Conservation (phyloP, 306 rosid genomes). For the Inga oerstediana region DNA sequence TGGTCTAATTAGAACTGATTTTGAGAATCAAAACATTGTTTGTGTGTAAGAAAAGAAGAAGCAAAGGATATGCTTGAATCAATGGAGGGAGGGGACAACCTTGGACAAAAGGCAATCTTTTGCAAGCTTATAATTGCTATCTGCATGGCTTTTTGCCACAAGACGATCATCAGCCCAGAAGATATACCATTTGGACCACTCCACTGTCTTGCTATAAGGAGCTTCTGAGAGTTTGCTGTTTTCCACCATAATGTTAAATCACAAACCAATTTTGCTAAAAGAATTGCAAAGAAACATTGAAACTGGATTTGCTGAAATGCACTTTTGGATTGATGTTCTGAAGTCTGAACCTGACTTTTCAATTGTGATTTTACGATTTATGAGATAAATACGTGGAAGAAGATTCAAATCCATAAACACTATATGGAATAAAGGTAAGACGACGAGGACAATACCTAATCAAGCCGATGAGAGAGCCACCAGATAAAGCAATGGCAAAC, state of each 20-base stretch:
- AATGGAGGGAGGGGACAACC: conserved; percentile 49
- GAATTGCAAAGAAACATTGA: neutral
- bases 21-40: neutral
- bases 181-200: conserved; percentile 93
- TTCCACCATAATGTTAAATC: conserved; percentile 10
- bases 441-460: conserved; percentile 64
- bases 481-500: conserved; percentile 87
- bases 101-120: conserved; percentile 80
- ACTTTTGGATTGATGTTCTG: neutral
- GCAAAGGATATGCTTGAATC: neutral
- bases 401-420: neutral
- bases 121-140: conserved; percentile 95
- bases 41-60: conserved; percentile 10
- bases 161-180: conserved; percentile 97
- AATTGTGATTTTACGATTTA: too few relatives aligned
- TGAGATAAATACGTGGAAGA: too few relatives aligned
- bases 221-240: conserved; percentile 83
- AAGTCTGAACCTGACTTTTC: too few relatives aligned
- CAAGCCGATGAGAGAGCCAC: conserved; percentile 93
- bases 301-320: neutral
- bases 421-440: conserved; percentile 30
- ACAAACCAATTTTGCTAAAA: too few relatives aligned
- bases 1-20: conserved; percentile 14
- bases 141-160: conserved; percentile 80
- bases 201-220: conserved; percentile 94